Base-by-base conservation (phyloP, 106 monocot species). In the Alisma plantagoaquatica region DNA sequence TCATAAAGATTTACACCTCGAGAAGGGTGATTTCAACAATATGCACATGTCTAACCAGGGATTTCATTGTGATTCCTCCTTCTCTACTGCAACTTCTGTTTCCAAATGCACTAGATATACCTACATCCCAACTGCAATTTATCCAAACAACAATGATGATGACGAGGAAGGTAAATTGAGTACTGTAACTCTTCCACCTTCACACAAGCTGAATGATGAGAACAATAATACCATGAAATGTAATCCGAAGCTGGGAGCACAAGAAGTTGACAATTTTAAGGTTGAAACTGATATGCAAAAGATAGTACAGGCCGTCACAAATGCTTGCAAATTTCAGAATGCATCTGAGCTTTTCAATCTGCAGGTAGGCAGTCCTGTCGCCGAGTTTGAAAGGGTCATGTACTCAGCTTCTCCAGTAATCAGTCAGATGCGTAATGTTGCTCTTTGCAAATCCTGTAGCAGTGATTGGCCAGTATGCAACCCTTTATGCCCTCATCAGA, bases 401-500 rank as follows among this genome's bases (percentile, higher is more conserved):
- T 59, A 25, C 53, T 77, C 64, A 49, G 66, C 77, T n/a, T 80
- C 93, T 56, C 93, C 93, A 29, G 60, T 80, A 67, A 24, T 93
- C 41, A 7, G 54, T 51, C 65, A 42, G 27, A 45, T 46, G 23
- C 27, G 31, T 35, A 59, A 33, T 7, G 35, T 58, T 43, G 35
- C 24, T 16, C 56, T 30, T n/a, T 70, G 63, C 57, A 61, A 31
- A 28, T 32, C 21, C 25, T 82, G 75, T 43, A 46, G 23, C 17
- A 44, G 41, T 35, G 50, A 60, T 53, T 54, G 70, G 43, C 12
- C 56, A 16, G 33, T 25, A 24, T 31, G 29, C 19, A 10, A 61
- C 43, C 64, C 56, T 8, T 25, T 72, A 43, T 71, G 65, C 47
- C 35, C 19, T 12, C 73, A 73, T 62, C 71, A 75, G 53, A 62